These are phyloP conservation scores for Cutaneotrichosporon cutaneum DNA, from an alignment of 1,284 basidiomycete species.

Conservation along the genomic window DNA sequence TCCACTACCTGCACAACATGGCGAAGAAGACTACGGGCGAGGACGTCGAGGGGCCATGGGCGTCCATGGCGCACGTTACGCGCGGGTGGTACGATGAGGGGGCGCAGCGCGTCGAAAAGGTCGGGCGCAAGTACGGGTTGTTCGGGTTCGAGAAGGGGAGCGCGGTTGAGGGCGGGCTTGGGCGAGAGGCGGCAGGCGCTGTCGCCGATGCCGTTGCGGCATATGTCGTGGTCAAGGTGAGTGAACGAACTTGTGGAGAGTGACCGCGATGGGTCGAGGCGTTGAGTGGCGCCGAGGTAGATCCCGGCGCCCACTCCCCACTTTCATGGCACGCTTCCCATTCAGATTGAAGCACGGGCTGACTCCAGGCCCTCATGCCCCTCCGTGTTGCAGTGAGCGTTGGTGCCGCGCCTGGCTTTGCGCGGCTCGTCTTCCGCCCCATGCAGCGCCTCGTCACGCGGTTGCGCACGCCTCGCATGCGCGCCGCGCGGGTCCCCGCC, in stretches of 20 bases:
- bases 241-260: too few relatives aligned
- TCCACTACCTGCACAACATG: constrained; percentile 51
- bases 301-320: neutral
- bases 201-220: constrained; percentile 65
- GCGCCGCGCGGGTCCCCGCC: constrained; percentile 3
- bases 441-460: constrained; percentile 4
- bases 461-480: neutral
- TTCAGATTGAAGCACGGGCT: too few relatives aligned
- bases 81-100: constrained; percentile 71
- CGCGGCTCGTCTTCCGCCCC: constrained; percentile 55
- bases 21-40: constrained; percentile 13
- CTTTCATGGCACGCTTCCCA: too few relatives aligned
- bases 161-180: constrained; percentile 11
- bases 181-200: constrained; percentile 34
- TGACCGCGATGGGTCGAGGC: too few relatives aligned
- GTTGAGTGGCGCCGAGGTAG: too few relatives aligned
- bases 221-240: constrained; percentile 78
- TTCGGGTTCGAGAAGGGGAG: constrained; percentile 69
- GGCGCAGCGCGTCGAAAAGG: constrained; percentile 65
- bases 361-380: constrained; percentile 68
- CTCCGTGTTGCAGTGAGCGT: constrained; percentile 71
- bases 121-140: constrained; percentile 74
- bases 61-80: constrained; percentile 54
- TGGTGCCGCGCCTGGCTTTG: constrained; percentile 72
- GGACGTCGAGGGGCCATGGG: constrained; percentile 10